These are phyloP conservation scores for Agrocybe praecox DNA, from an alignment of 768 basidiomycete species.

Conservation along the genomic window DNA sequence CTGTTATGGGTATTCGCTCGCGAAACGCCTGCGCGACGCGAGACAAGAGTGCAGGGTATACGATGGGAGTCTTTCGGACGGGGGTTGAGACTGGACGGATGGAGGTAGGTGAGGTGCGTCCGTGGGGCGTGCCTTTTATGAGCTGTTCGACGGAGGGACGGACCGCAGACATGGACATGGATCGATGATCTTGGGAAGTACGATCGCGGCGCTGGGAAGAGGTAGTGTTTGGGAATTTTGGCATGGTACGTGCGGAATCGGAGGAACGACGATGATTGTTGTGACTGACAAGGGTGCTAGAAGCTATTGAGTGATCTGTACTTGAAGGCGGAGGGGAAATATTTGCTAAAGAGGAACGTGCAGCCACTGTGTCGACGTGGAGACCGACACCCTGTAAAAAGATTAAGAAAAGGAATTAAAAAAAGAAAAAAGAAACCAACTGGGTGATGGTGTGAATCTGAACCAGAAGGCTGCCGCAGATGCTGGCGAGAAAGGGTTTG, in stretches of 20 bases:
- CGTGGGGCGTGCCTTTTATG: constrained; percentile 19
- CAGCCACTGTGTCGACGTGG: constrained; percentile 57
- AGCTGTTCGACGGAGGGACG: constrained; percentile 44
- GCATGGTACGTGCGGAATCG: constrained; percentile 68
- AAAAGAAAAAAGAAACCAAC: constrained; percentile 20
- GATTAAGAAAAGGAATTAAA: constrained; percentile 9
- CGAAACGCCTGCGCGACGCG: constrained; percentile 94
- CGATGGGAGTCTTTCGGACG: constrained; percentile 65
- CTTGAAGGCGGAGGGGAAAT: constrained; percentile 30
- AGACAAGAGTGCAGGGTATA: constrained; percentile 96
- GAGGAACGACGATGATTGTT: constrained; percentile 58
- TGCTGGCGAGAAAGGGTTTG: constrained; percentile 27
- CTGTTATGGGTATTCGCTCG: constrained; percentile 72
- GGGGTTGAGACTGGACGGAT: constrained; percentile 30
- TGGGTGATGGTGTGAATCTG: constrained; percentile 19
- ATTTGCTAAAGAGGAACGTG: constrained; percentile 41
- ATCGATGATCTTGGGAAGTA: constrained; percentile 58
- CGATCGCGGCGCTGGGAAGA: constrained; percentile 59
- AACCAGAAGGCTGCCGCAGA: constrained; percentile 28
- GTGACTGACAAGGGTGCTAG: constrained; percentile 38
- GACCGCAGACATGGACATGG: constrained; percentile 75
- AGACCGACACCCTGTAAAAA: constrained; percentile 44
- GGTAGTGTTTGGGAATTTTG: constrained; percentile 36
- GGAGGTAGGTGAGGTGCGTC: constrained; percentile 42
- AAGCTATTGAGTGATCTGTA: constrained; percentile 35